Conservation (phyloP, 1,284 basidiomycete species). For the Pulveroboletus sp. region DNA sequence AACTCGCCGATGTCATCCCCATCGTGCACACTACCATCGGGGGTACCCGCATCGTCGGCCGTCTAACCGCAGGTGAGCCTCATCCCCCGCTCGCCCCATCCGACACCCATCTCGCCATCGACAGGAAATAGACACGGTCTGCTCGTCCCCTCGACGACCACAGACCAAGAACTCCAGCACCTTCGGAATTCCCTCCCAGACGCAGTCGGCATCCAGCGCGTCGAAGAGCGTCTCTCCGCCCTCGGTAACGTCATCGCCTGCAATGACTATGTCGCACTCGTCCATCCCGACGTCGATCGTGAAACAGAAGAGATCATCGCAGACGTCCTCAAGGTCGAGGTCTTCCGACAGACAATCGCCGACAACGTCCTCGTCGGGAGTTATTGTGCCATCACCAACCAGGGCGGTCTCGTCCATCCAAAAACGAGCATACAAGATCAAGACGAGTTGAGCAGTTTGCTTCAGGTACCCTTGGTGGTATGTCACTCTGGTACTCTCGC, state of each 20-base stretch:
- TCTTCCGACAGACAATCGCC: constrained; percentile 96
- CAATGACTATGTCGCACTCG: constrained; percentile 96
- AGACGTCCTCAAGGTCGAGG: constrained; percentile 98
- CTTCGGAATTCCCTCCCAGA: constrained; percentile 96
- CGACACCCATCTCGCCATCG: not conserved
- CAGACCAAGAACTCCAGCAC: constrained; percentile 98
- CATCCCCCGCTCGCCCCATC: no score
- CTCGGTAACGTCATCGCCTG: constrained; percentile 98
- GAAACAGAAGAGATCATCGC: constrained; percentile 99
- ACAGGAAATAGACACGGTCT: constrained; percentile 92
- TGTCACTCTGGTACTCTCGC: constrained; percentile 31
- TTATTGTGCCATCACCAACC: constrained; percentile 93
- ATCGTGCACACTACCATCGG: constrained; percentile 97
- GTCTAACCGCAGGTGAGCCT: constrained; percentile 80
- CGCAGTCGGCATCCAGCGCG: constrained; percentile 86
- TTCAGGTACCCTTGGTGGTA: constrained; percentile 94
- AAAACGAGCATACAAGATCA: constrained; percentile 97
- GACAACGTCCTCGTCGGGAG: constrained; percentile 96
- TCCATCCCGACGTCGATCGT: constrained; percentile 95
- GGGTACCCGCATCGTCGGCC: constrained; percentile 92
- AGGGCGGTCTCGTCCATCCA: constrained; percentile 96
- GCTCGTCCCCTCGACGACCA: constrained; percentile 92
- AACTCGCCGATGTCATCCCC: constrained; percentile 91
- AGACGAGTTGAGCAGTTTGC: constrained; percentile 91
- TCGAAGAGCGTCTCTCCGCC: constrained; percentile 95